Percentiles rank a stretch among this genome's conserved stretches.
Evolutionary conservation across 768 basidiomycete genomes (phyloP).

Genomic region (Suillus lakei): DNA sequence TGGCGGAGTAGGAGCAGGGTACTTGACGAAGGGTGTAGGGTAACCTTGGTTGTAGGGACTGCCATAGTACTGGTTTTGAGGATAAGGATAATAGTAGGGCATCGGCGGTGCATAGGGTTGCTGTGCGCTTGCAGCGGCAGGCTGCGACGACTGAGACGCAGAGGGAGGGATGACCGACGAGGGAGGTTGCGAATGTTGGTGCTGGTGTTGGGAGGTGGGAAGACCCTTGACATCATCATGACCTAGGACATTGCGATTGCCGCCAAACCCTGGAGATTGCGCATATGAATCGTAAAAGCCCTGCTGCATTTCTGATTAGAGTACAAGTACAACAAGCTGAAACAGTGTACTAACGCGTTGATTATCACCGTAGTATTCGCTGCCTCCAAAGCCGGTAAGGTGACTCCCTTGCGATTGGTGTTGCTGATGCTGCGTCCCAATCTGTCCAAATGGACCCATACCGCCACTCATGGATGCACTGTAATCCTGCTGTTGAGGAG

Average conservation of each 20-base stretch:
- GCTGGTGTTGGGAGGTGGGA: conserved; percentile 59
- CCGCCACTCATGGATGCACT: conserved; percentile 38
- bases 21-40: conserved; percentile 77
- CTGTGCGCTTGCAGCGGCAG: conserved; percentile 63
- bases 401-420: conserved; percentile 58
- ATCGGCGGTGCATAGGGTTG: conserved; percentile 68
- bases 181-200: conserved; percentile 35
- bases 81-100: conserved; percentile 68
- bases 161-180: conserved; percentile 55
- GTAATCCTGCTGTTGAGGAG: conserved; percentile 65
- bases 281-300: conserved; percentile 80
- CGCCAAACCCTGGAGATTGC: conserved; percentile 67
- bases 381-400: conserved; percentile 57
- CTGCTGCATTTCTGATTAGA: conserved; percentile 40
- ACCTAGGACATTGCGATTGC: conserved; percentile 60
- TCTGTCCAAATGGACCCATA: conserved; percentile 60
- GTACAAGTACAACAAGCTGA: conserved; percentile 1
- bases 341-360: conserved; percentile 55
- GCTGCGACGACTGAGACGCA: conserved; percentile 58
- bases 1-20: conserved; percentile 71
- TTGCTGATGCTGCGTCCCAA: conserved; percentile 49
- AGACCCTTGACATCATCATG: conserved; percentile 82
- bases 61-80: conserved; percentile 79
- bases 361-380: conserved; percentile 73
- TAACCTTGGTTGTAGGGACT: conserved; percentile 66